These are phyloP conservation scores for Pyrenophora tritici-repentis DNA, from an alignment of 2,329 filamentous ascomycete genomes.

Conservation along the genomic window DNA sequence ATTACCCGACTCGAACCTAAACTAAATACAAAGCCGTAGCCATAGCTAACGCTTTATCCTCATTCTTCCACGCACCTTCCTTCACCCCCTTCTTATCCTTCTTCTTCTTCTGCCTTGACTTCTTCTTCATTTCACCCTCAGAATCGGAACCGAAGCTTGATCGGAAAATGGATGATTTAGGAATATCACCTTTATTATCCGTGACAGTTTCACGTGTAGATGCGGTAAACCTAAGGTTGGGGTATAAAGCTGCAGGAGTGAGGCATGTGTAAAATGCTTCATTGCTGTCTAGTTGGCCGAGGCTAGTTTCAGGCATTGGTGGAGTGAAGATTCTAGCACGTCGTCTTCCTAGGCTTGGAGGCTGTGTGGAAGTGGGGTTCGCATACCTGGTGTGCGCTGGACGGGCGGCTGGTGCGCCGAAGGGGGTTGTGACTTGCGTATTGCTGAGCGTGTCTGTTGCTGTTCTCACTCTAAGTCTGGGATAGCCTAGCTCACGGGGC, in stretches of 20 bases:
- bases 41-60: constrained; percentile 5
- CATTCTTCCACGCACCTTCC: background rate
- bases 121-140: background rate
- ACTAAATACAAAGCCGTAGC: background rate
- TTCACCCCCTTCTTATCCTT: background rate
- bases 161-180: background rate
- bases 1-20: no score
- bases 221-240: no score
- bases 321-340: background rate
- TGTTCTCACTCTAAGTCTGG: background rate
- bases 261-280: background rate
- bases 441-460: background rate
- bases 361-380: background rate
- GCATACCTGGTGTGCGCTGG: no score
- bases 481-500: background rate
- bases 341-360: background rate
- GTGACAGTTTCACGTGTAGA: background rate
- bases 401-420: background rate
- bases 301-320: no score
- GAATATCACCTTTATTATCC: background rate
- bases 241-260: no score
- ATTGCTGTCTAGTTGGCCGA: background rate
- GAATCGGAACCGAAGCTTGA: constrained; percentile 7
- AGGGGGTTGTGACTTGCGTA: background rate
- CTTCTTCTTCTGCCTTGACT: background rate